phyloP scores from a whole-genome alignment of 2,329 filamentous ascomycete species.

The Botrytis paeoniae region DNA sequence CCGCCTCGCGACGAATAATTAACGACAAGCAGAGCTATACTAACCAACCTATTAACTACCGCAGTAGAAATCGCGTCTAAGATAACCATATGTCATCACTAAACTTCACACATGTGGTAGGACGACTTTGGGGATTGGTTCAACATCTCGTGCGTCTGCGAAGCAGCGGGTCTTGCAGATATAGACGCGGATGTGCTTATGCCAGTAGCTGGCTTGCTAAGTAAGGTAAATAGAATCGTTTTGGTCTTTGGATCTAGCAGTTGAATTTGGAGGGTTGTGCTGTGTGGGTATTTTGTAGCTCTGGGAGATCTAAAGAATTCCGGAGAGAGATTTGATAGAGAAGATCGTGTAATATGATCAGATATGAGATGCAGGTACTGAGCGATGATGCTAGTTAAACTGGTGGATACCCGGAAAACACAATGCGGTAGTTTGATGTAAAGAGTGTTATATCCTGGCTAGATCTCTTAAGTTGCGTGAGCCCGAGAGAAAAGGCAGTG shows the following conservation, averaged over 20 bases:
- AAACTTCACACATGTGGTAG: too few species aligned
- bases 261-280: neutral
- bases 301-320: neutral
- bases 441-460: neutral
- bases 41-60: too few species aligned
- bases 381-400: accelerated
- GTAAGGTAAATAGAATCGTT: neutral
- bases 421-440: neutral
- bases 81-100: too few species aligned
- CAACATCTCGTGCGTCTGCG: accelerated
- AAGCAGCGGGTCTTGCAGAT: neutral
- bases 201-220: neutral
- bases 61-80: too few species aligned
- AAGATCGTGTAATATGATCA: neutral
- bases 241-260: neutral
- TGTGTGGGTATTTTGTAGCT: accelerated
- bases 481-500: accelerated
- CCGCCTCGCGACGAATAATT: too few species aligned
- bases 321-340: accelerated
- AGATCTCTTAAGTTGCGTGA: accelerated
- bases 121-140: accelerated
- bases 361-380: neutral
- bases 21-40: too few species aligned
- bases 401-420: neutral
- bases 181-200: too few species aligned